phyloP scores from a whole-genome alignment of 2,329 filamentous ascomycete genomes.

The Neopestalotiopsis sp. region DNA sequence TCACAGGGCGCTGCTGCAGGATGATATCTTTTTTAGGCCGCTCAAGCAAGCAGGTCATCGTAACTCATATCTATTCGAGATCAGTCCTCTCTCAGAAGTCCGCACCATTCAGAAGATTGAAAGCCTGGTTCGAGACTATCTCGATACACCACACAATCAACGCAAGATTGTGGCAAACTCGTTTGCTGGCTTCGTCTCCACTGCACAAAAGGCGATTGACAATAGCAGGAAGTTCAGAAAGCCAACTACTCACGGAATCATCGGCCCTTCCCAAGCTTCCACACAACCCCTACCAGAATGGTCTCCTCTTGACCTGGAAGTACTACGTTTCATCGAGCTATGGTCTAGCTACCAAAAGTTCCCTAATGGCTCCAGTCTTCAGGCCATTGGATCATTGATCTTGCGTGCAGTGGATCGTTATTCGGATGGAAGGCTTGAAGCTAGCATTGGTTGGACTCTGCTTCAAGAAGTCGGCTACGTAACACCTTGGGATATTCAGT shows the following conservation, averaged over 20 bases:
- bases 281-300: conserved; percentile 42
- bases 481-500: conserved; percentile 71
- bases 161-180: background rate
- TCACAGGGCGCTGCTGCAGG: conserved; percentile 65
- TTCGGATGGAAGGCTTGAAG: conserved; percentile 50
- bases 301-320: conserved; percentile 54
- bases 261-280: conserved; percentile 42
- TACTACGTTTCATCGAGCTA: conserved; percentile 73
- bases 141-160: conserved; percentile 41
- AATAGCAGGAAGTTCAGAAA: conserved; percentile 53
- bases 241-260: conserved; percentile 57
- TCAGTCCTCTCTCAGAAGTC: conserved; percentile 63
- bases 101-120: conserved; percentile 56
- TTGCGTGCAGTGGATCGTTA: conserved; percentile 69
- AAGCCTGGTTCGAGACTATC: conserved; percentile 58
- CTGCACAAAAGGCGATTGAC: conserved; percentile 57
- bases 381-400: conserved; percentile 68
- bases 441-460: conserved; percentile 64
- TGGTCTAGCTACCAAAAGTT: conserved; percentile 68
- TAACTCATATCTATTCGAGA: conserved; percentile 64
- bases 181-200: conserved; percentile 52
- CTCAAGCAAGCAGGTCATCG: conserved; percentile 55
- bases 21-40: conserved; percentile 66
- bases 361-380: conserved; percentile 54
- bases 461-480: conserved; percentile 78